Conservation (phyloP, 2,329 filamentous ascomycete genomes). For the Aureobasidium sp. region DNA sequence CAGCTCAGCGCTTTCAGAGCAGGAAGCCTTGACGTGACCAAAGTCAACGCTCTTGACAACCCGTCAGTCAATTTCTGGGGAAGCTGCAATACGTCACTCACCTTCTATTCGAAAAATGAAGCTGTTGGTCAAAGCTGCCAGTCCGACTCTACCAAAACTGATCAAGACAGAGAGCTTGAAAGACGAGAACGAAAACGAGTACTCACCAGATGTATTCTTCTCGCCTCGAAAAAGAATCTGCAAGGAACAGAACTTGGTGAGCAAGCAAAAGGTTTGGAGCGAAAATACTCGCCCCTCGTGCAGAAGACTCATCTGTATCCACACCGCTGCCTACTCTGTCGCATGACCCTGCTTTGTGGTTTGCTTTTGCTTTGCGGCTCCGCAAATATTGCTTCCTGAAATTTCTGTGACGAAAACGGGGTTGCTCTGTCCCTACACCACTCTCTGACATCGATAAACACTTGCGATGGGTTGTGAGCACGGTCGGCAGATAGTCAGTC, state of each 20-base stretch:
- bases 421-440: not conserved
- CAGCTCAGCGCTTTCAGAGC: conserved; percentile 5
- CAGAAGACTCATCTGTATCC: not conserved
- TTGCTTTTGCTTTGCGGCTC: not conserved
- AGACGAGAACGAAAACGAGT: no score
- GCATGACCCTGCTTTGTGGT: not conserved
- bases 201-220: no score
- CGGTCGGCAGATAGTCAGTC: no score
- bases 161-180: no score
- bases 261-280: not conserved
- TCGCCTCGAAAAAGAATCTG: not conserved
- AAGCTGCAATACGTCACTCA: conserved; percentile 1
- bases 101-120: not conserved
- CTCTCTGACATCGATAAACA: not conserved
- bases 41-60: not conserved
- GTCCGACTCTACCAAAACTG: no score
- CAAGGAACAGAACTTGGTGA: no score
- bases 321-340: not conserved
- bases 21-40: conserved; percentile 9
- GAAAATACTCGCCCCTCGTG: not conserved
- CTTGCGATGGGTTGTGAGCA: not conserved
- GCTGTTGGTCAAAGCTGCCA: not conserved
- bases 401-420: not conserved
- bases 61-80: not conserved
- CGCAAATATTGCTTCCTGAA: not conserved